Percentiles rank a stretch among this genome's conserved stretches.
These are phyloP conservation scores for Epichloe amarillans DNA, from an alignment of 2,329 filamentous ascomycete genomes.

Conservation along the genomic window DNA sequence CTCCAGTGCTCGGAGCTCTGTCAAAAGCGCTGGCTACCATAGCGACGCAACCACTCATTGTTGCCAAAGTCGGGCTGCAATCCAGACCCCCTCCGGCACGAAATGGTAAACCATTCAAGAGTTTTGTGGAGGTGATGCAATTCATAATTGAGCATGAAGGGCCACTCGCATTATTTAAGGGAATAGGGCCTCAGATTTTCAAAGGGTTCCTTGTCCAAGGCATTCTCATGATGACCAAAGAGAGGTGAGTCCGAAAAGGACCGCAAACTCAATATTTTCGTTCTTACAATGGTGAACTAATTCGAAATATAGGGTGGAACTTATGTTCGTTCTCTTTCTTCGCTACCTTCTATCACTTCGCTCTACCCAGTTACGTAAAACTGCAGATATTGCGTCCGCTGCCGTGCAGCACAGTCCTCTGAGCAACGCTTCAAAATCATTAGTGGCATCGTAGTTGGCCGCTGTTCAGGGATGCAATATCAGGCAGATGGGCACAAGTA, in stretches of 20 bases:
- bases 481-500: background rate
- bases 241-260: slow-evolving; percentile 46
- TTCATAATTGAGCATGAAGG: slow-evolving; percentile 91
- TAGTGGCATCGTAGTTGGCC: slow-evolving; percentile 10
- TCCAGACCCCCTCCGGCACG: slow-evolving; percentile 77
- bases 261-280: background rate
- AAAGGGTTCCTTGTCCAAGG: slow-evolving; percentile 93
- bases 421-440: slow-evolving; percentile 24
- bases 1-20: slow-evolving; percentile 70
- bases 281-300: slow-evolving; percentile 9
- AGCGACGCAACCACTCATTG: slow-evolving; percentile 85
- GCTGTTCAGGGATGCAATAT: background rate
- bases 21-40: slow-evolving; percentile 90
- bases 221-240: slow-evolving; percentile 98
- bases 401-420: slow-evolving; percentile 22
- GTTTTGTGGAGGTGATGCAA: slow-evolving; percentile 85
- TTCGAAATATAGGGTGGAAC: slow-evolving; percentile 52
- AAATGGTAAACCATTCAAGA: slow-evolving; percentile 83
- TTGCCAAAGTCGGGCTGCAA: slow-evolving; percentile 93
- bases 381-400: slow-evolving; percentile 48
- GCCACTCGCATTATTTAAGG: slow-evolving; percentile 77
- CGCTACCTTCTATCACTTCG: slow-evolving; percentile 63
- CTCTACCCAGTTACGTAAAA: slow-evolving; percentile 54
- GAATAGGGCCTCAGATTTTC: slow-evolving; percentile 82
- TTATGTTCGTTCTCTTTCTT: slow-evolving; percentile 76